Evolutionary conservation across 2,329 filamentous ascomycete genomes (phyloP), one percentile per base, ranked within the genome.

Genomic region (Fusarium sp.): DNA sequence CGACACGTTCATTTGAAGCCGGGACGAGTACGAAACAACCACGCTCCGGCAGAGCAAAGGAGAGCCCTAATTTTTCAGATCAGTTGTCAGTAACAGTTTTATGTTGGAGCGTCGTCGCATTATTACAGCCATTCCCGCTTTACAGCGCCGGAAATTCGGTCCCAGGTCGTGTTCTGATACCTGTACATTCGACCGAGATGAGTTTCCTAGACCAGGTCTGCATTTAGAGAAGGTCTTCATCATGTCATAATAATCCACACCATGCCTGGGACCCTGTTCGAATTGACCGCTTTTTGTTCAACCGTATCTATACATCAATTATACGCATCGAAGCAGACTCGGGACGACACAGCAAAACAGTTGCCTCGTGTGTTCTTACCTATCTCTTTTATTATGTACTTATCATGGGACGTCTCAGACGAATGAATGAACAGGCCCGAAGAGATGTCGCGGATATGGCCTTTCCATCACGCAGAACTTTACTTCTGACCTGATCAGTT

Each of bases 161-260:
- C 53, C 55, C 52, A 31, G 31, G 47, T 44, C 60, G 45, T 54
- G 36, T 66, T 53, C 53, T 56, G 45, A 54, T 62, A 69, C 55
- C 55, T 73, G 68, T 69, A 71, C 53, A 70, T 70, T 69, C 72
- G 62, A 69, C 65, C 55, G 63, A 61, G 71, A 58, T 14, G 62
- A 62, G 63, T 62, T 74, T 63, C 50, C 67, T 73, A 68, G 71
- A 73, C 66, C 68, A 70, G 72, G 52, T 67, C 76, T 77, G 63
- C 74, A 73, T 74, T 62, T 73, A 69, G 75, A 71, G 70, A 77
- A 64, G 75, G 70, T 62, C 72, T 74, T 59, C 36, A 36, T 56
- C 62, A 52, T 71, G 39, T 45, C 70, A 58, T 56, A 29, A 65
- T 68, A 52, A 65, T 71, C 61, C 38, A 52, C 62, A 68, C 42